Evolutionary conservation across 441 rosid species (phyloP).

Genomic region (Populus hybrid): DNA sequence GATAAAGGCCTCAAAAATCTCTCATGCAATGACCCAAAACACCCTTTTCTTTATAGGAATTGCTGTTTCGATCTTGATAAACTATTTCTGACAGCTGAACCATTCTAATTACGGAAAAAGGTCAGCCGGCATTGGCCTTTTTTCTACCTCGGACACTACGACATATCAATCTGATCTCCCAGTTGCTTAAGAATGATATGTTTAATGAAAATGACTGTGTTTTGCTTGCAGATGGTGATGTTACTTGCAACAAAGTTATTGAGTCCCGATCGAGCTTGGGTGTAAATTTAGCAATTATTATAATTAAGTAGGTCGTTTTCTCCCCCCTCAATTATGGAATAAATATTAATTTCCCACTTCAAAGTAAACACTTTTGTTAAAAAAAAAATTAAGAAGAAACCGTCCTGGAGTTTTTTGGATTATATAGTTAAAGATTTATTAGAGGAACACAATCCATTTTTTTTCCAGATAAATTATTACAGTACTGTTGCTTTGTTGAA

Average conservation of each 20-base stretch:
- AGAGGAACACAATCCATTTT: background rate
- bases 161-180: background rate
- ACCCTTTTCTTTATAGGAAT: background rate
- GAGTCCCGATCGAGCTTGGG: background rate
- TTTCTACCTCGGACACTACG: background rate
- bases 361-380: background rate
- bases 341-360: too few species aligned
- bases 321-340: background rate
- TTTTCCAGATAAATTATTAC: constrained; percentile 1
- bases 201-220: background rate
- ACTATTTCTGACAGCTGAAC: background rate
- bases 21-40: background rate
- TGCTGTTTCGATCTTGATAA: background rate
- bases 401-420: background rate
- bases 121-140: background rate
- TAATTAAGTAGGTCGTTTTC: background rate
- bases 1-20: background rate
- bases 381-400: background rate
- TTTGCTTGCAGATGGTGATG: background rate
- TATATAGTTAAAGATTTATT: background rate
- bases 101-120: background rate
- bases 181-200: background rate
- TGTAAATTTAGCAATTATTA: background rate
- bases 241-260: background rate
- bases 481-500: constrained; percentile 24